Conservation (phyloP, 108 stramenopile genomes). For the Mediolabrus comicus region DNA sequence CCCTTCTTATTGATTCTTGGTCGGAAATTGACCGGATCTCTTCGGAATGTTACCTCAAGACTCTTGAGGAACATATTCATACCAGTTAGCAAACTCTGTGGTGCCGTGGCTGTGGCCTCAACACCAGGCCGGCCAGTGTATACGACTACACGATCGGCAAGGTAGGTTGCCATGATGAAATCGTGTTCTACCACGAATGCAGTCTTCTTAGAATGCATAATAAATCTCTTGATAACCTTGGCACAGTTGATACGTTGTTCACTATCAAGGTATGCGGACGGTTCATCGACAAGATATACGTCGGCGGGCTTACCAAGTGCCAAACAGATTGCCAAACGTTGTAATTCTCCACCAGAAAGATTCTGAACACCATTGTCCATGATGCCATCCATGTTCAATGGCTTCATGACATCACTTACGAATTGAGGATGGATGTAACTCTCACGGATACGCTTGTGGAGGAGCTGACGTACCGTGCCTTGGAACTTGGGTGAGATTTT, state of each 20-base stretch:
- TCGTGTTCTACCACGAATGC: slow-evolving; percentile 99
- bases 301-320: slow-evolving; percentile 95
- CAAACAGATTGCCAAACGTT: slow-evolving; percentile 96
- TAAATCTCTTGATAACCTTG: slow-evolving; percentile 99
- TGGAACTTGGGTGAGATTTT: slow-evolving; percentile 97
- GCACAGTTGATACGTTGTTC: slow-evolving; percentile 98
- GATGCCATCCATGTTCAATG: slow-evolving; percentile 89
- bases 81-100: slow-evolving; percentile 93
- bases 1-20: slow-evolving; percentile 97
- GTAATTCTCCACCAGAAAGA: slow-evolving; percentile 98
- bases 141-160: slow-evolving; percentile 97
- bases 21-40: slow-evolving; percentile 97
- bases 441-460: slow-evolving; percentile 96
- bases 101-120: slow-evolving; percentile 93
- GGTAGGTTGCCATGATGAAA: slow-evolving; percentile 99
- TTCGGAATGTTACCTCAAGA: slow-evolving; percentile 97
- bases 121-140: slow-evolving; percentile 95
- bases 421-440: slow-evolving; percentile 97
- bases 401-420: slow-evolving; percentile 97
- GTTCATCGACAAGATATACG: slow-evolving; percentile 99
- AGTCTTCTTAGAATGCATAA: slow-evolving; percentile 98
- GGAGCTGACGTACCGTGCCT: slow-evolving; percentile 94
- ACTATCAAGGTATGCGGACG: slow-evolving; percentile 97
- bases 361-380: slow-evolving; percentile 98
- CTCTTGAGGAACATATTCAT: slow-evolving; percentile 98